Base-by-base conservation (phyloP, 2,329 filamentous ascomycete species). In the Claviceps capensis region DNA sequence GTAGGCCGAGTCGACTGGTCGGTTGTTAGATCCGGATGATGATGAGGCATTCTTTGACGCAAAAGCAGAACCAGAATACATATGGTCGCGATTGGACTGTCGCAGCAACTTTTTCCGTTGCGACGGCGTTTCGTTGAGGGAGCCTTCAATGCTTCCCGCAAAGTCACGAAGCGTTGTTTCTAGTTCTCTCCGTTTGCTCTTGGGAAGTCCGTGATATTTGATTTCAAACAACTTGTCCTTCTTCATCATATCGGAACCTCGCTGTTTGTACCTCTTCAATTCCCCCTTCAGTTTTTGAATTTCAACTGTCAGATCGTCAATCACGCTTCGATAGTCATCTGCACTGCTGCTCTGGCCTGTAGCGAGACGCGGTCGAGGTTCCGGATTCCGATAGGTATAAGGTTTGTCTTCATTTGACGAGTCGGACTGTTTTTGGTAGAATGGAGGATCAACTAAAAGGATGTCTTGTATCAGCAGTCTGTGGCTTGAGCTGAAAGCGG, bases 201-300 rank as follows among this genome's bases (percentile, higher is more conserved):
- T 74, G 0, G 85, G 78, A 42, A 94, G 66, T 0, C 83, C 81
- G 59, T 93, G 86, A 34, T 90, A 77, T 58, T 86, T 84, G 55
- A 95, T 81, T 63, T 94, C 88, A 59, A 95, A 91, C 0, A 94
- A 67, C 62, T 86, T 88, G 34, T 94, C 86, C 47, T 83, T 80
- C 37, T 82, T 77, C 48, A 90, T 67, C 56, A 83, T 78, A 43
- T 82, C 75, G 17, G 81, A 79, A 1, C 83, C 80, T 26, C 78
- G 69, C 56, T 80, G 81, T 63, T 86, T 84, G 55, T 86, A 86
- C 50, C 79, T 82, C 60, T 79, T 84, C 51, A 94, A 61, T 60
- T 82, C 81, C 58, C 84, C 81, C 67, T 83, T 89, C 55, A 94
- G 65, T 49, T 81, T 83, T 63, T 88, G 86, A 63, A 93, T 94